Evolutionary conservation across 2,329 filamentous ascomycete species (phyloP).

Genomic region (Cyphellophora attinorum): DNA sequence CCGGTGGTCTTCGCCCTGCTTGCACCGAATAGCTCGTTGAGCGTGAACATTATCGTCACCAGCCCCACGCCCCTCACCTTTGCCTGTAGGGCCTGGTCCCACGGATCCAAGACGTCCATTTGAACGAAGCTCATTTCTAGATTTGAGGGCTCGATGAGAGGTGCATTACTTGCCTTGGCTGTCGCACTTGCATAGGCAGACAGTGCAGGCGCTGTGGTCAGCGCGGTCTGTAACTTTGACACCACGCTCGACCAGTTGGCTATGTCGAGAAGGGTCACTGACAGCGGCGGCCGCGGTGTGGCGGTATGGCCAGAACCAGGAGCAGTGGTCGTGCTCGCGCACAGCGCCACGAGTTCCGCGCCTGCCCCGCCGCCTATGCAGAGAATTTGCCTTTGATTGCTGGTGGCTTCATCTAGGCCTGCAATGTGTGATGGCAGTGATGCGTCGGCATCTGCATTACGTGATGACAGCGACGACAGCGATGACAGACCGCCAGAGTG

Average conservation of each 20-base stretch:
- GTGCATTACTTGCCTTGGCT: conserved; percentile 12
- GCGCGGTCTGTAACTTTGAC: conserved; percentile 44
- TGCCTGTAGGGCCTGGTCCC: conserved; percentile 22
- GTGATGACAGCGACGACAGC: neutral
- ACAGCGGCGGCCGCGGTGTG: conserved; percentile 6
- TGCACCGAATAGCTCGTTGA: conserved; percentile 85
- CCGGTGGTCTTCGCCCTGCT: conserved; percentile 66
- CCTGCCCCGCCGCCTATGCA: conserved; percentile 59
- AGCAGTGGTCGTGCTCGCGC: conserved; percentile 21
- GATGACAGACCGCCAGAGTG: neutral
- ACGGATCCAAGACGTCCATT: conserved; percentile 37
- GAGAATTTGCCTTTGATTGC: conserved; percentile 29
- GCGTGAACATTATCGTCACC: conserved; percentile 81
- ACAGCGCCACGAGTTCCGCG: conserved; percentile 57
- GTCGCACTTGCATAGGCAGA: conserved; percentile 14
- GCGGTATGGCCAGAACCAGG: no score
- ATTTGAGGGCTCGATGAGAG: conserved; percentile 8
- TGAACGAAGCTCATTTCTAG: conserved; percentile 36
- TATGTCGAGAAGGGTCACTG: conserved; percentile 65
- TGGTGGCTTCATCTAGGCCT: neutral
- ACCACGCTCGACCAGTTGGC: conserved; percentile 66
- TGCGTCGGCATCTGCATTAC: neutral
- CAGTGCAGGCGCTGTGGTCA: conserved; percentile 29
- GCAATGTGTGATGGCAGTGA: neutral
- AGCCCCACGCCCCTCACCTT: conserved; percentile 36